A percentile compares a stretch with the other conserved stretches of the same genome.
These are phyloP conservation scores for Porphyrellus cyaneotinctus DNA, from an alignment of 768 basidiomycete genomes.

Conservation along the genomic window DNA sequence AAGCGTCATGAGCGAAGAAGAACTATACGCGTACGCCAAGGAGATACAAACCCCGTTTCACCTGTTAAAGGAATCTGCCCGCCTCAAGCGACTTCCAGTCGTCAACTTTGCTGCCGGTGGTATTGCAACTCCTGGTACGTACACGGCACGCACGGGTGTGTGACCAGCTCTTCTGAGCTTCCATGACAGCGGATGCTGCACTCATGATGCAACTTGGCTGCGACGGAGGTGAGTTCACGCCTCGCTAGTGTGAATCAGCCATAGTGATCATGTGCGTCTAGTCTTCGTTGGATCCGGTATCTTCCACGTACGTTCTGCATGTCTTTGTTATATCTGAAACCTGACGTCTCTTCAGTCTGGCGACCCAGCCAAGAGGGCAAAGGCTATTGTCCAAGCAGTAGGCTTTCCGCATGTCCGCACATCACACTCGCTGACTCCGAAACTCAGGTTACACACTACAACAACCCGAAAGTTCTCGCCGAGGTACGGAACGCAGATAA, in stretches of 20 bases:
- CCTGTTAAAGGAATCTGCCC: slow-evolving; percentile 92
- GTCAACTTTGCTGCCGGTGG: slow-evolving; percentile 98
- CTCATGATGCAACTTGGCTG: slow-evolving; percentile 99
- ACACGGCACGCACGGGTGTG: not conserved
- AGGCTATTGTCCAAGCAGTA: slow-evolving; percentile 95
- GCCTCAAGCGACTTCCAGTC: slow-evolving; percentile 87
- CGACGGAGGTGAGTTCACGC: slow-evolving; percentile 71
- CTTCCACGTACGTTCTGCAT: slow-evolving; percentile 66
- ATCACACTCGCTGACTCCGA: slow-evolving; percentile 2
- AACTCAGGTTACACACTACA: slow-evolving; percentile 81
- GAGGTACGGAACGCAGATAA: slow-evolving; percentile 47
- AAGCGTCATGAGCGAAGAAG: slow-evolving; percentile 88
- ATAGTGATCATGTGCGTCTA: slow-evolving; percentile 26
- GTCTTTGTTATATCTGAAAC: not conserved
- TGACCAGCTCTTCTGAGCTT: not conserved
- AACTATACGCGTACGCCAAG: slow-evolving; percentile 90
- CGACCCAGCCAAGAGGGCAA: slow-evolving; percentile 89
- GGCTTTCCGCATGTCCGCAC: slow-evolving; percentile 14
- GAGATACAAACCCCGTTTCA: slow-evolving; percentile 93
- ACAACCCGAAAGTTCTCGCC: slow-evolving; percentile 88
- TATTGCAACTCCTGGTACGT: slow-evolving; percentile 81
- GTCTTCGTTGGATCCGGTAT: slow-evolving; percentile 99
- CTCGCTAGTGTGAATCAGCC: not conserved
- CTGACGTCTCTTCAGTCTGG: slow-evolving; percentile 56
- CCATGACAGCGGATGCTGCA: slow-evolving; percentile 77